Evolutionary conservation across 1,139 yeast genomes (phyloP), one percentile per base, ranked within the genome.

Genomic region (Candida glucosophila): DNA sequence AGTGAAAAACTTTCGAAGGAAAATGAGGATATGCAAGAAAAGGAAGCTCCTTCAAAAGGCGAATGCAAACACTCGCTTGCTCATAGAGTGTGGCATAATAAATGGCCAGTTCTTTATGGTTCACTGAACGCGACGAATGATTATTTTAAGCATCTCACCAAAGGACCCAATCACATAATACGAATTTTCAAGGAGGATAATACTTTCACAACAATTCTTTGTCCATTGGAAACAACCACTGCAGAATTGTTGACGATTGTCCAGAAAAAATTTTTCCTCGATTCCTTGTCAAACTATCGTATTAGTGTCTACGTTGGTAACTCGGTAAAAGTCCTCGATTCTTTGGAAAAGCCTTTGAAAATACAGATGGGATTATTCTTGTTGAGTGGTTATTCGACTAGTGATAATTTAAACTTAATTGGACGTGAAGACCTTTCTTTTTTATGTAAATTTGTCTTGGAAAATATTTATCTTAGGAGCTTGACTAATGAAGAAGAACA

Each of bases 371-470:
- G 81, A 23, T 50, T 86, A 25, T 55, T 92, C 13, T 60, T 77
- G 36, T 57, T 81, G 22, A 78, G 86, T 47, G 99, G 98, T 2
- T 90, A 82, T 47, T 69, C 73, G 3, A 81, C 75, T 26, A 62
- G 70, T 11, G 97, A 88, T 47, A 74, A 77, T 26, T 57, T 88
- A 27, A 76, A 76, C 31, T 81, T 77, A 27, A 67, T 86, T 29
- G 96, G 95, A 17, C 67, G 95, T 32, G 93, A 83, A 31, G 98
- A 90, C 51, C 57, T 90, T 33, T 78, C 92, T 25, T 86, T 77
- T 44, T 61, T 92, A 22, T 83, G 92, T 50, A 83, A 88, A 39
- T 85, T 90, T 49, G 77, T 79, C 21, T 74, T 86, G 29, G 85
- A 79, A 41, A 77, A 74, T 26, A 76, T 79, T 23, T 73, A 75